Evolutionary conservation across 2,329 filamentous ascomycete species (phyloP), one percentile per base, ranked within the genome.

Genomic region (Fusarium poae): DNA sequence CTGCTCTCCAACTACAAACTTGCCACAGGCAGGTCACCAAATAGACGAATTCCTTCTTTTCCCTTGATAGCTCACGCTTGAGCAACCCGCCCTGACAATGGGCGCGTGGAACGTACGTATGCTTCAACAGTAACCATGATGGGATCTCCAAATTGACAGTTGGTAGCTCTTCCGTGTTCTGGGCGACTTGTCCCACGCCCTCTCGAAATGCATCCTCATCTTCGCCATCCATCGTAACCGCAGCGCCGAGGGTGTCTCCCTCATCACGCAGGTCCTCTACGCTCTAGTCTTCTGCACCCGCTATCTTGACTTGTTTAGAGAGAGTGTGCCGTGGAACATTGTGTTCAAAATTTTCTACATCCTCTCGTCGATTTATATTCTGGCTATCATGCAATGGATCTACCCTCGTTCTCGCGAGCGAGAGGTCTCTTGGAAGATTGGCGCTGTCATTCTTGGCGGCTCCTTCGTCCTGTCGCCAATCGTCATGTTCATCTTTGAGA

Each of bases 391-490:
- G 94, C 91, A 93, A 79, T 91, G 90, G 80, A 83, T 94, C 23
- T 97, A 89, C 78, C 91, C 94, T 13, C 88, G 95, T 34, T 97
- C 94, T n/a, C 84, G 94, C 42, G 95, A 98, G 81, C 86, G 90
- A 54, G 95, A 98, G 82, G 88, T 93, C 73, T 92, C 94, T n/a
- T 97, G 95, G 94, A 97, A 94, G 81, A 83, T 97, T 69, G 93
- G 92, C 42, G 88, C 88, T 27, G 88, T 87, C 68, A 90, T 90
- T 53, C 80, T 95, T 4, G 84, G 81, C 15, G 91, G 87, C 6
- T 90, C 90, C 21, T 75, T 93, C 30, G 73, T 91, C 15, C 76
- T 91, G 30, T 90, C 93, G 12, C 93, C 94, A 0, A 85, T 97
- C 67, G 85, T 88, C 70, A 91, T 90, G 82, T 78, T 91, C 70